A percentile compares a stretch with the other conserved stretches of the same genome.
Conservation (phyloP, 2,329 filamentous ascomycete species). For the Sarocladium oryzae region DNA sequence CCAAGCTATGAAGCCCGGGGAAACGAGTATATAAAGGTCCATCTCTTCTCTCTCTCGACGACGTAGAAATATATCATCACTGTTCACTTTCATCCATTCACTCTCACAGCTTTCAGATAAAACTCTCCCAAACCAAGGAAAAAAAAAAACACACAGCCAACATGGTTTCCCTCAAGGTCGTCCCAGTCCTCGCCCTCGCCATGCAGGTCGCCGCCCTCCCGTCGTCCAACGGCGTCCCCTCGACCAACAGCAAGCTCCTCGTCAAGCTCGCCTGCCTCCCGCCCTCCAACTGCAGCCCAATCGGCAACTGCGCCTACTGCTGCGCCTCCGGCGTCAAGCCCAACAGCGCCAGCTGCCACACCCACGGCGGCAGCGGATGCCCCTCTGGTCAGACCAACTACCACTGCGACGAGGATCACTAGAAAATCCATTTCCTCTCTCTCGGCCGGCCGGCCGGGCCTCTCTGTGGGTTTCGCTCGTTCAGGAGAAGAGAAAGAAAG, state of each 20-base stretch:
- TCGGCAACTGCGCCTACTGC: conserved; percentile 1
- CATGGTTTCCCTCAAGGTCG: background rate
- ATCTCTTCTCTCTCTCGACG: too few species aligned
- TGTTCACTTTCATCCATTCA: too few species aligned
- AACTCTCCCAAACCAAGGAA: background rate
- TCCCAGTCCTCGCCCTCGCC: background rate
- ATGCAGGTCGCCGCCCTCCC: conserved; percentile 1
- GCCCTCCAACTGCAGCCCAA: background rate
- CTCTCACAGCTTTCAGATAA: background rate
- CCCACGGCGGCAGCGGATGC: background rate
- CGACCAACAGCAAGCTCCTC: background rate
- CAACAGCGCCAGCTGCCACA: background rate
- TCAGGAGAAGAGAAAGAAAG: too few species aligned
- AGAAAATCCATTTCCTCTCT: too few species aligned
- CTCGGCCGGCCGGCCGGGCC: too few species aligned
- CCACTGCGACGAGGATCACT: conserved; percentile 6
- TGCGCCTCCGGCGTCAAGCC: background rate
- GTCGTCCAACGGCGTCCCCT: background rate
- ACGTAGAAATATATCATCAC: too few species aligned
- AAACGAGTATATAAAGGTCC: too few species aligned
- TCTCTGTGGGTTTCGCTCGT: too few species aligned
- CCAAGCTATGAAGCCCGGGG: too few species aligned
- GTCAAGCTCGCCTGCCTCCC: background rate
- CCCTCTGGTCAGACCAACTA: conserved; percentile 1
- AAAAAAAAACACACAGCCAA: background rate